Base-by-base conservation (phyloP, 2,329 filamentous ascomycete species). In the Colletotrichum sp. region DNA sequence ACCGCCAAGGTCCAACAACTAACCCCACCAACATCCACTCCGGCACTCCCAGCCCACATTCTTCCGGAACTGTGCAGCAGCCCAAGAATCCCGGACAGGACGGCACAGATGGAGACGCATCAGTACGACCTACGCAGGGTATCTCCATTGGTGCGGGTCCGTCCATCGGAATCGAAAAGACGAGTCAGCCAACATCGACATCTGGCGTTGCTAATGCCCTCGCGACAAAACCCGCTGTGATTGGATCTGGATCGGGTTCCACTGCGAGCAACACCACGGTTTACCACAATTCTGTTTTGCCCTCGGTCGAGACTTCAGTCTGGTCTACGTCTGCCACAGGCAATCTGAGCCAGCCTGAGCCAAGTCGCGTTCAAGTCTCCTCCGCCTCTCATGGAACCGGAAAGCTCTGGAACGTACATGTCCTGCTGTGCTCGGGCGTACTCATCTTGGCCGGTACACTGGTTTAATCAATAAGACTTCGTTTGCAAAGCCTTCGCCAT, bases 251-350 rank as follows among this genome's bases (percentile, higher is more conserved):
- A 13, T 0, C 43, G 6, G 6, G 1, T 52, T 52, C 43, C 10
- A 0, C n/a, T 21, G 0, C 43, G 0, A 52, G 2, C n/a, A 52
- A 24, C 43, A 21, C 10, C 3, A 8, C 43, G 6, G 10, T 5
- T 8, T 21, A 5, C 0, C 3, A 52, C 43, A 52, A 21, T 0
- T 2, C n/a, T 21, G 10, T 24, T 21, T 52, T 2, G n/a, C 1
- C 43, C n/a, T 24, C n/a, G 0, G 43, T 52, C 0, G 43, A 52
- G n/a, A 52, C n/a, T 13, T 21, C 43, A 0, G 43, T 52, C 10
- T 52, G 43, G n/a, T 13, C n/a, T 0, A 52, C 43, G n/a, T 52
- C 10, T 21, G 43, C 43, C 10, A 21, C 2, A 5, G 4, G 43
- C 43, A 52, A 21, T 21, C 3, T 21, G n/a, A 52, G 43, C 43